phyloP scores from a whole-genome alignment of 2,329 filamentous ascomycete species.

The Clarireedia homoeocarpa region DNA sequence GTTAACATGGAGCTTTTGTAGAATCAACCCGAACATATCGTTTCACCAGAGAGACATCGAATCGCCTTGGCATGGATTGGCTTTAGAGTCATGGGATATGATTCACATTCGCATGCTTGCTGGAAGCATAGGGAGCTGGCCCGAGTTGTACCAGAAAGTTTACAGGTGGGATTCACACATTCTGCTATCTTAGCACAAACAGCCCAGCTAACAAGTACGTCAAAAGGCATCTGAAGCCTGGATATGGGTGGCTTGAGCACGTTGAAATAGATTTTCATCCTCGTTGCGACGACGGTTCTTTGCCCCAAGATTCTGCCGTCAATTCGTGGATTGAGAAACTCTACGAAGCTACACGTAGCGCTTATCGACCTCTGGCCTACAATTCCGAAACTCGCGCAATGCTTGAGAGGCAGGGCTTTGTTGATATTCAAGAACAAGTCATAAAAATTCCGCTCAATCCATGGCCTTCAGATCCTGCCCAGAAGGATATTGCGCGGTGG shows the following conservation, averaged over 20 bases:
- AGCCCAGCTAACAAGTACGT: slow-evolving; percentile 16
- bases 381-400: slow-evolving; percentile 51
- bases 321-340: slow-evolving; percentile 63
- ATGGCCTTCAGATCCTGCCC: slow-evolving; percentile 57
- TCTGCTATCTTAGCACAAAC: neutral
- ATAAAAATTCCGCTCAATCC: slow-evolving; percentile 66
- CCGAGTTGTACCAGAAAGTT: slow-evolving; percentile 61
- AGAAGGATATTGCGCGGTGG: slow-evolving; percentile 68
- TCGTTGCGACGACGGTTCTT: slow-evolving; percentile 58
- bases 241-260: slow-evolving; percentile 72
- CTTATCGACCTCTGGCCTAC: slow-evolving; percentile 58
- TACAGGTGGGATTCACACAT: slow-evolving; percentile 45
- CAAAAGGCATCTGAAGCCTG: slow-evolving; percentile 65
- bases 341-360: slow-evolving; percentile 57
- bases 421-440: slow-evolving; percentile 64
- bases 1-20: slow-evolving; percentile 28
- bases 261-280: slow-evolving; percentile 82
- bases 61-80: slow-evolving; percentile 52
- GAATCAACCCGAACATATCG: slow-evolving; percentile 61
- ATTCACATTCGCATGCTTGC: slow-evolving; percentile 75
- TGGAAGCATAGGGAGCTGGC: slow-evolving; percentile 73
- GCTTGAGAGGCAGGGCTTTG: slow-evolving; percentile 67
- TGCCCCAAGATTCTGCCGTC: slow-evolving; percentile 50
- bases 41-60: slow-evolving; percentile 74
- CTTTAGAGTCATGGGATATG: slow-evolving; percentile 49